Percentiles rank a stretch among this genome's conserved stretches.
Evolutionary conservation across 1,284 basidiomycete genomes (phyloP).

Genomic region (Irpex rosettiformis): DNA sequence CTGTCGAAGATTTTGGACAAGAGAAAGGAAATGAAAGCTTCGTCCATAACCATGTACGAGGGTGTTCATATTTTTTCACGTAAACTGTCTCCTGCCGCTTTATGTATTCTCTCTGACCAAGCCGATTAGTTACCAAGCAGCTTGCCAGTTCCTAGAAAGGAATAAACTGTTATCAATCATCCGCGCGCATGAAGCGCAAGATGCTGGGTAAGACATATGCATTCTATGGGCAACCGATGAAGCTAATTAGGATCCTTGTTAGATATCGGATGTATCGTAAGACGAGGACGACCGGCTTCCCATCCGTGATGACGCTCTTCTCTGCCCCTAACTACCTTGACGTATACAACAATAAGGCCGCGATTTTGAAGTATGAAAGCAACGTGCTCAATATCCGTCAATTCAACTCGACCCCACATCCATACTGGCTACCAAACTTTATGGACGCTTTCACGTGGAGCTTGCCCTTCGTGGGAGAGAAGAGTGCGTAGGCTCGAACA

Average conservation of each 20-base stretch:
- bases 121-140: conserved; percentile 76
- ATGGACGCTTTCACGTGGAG: conserved; percentile 99
- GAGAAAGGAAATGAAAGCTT: conserved; percentile 88
- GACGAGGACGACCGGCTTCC: conserved; percentile 89
- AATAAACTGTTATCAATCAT: conserved; percentile 96
- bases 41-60: conserved; percentile 90
- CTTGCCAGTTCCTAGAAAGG: conserved; percentile 90
- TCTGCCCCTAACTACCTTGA: conserved; percentile 95
- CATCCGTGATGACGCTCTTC: conserved; percentile 97
- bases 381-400: conserved; percentile 96
- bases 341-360: conserved; percentile 96
- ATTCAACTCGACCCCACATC: conserved; percentile 94
- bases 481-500: conserved; percentile 57
- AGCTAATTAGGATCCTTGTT: background rate
- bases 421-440: conserved; percentile 96
- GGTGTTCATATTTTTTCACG: conserved; percentile 97
- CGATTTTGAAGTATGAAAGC: conserved; percentile 94
- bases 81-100: conserved; percentile 31
- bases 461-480: conserved; percentile 97
- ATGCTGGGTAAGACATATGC: conserved; percentile 75
- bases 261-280: conserved; percentile 97
- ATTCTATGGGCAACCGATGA: too few species aligned
- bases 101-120: conserved; percentile 9
- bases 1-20: conserved; percentile 89
- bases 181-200: conserved; percentile 92